These are phyloP conservation scores for Fusarium praegraminearum DNA, from an alignment of 2,329 filamentous ascomycete species.

Conservation along the genomic window DNA sequence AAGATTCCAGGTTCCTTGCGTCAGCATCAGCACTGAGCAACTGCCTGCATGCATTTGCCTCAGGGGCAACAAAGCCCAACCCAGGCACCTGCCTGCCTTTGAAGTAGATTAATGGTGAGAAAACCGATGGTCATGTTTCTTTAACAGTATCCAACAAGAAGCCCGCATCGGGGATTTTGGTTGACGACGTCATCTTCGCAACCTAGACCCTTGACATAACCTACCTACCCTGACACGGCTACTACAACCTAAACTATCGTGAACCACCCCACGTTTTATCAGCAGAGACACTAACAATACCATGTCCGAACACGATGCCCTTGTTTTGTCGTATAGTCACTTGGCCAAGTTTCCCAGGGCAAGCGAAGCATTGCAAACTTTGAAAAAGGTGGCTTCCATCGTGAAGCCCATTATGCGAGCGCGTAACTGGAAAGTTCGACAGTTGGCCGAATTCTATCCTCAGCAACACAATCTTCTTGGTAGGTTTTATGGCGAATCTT, in stretches of 20 bases:
- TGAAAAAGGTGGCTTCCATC: constrained; percentile 85
- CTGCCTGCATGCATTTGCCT: constrained; percentile 21
- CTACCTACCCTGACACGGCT: constrained; percentile 1
- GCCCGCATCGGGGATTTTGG: background rate
- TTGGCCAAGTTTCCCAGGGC: constrained; percentile 61
- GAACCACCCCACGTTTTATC: constrained; percentile 10
- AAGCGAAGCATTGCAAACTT: constrained; percentile 66
- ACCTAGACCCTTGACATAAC: background rate
- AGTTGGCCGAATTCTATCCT: constrained; percentile 88
- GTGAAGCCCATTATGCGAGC: constrained; percentile 97
- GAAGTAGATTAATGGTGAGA: constrained; percentile 37
- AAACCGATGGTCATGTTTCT: background rate
- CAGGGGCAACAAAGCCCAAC: constrained; percentile 26
- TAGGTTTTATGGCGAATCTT: constrained; percentile 60
- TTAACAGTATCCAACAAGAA: background rate
- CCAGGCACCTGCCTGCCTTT: constrained; percentile 45
- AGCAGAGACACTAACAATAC: constrained; percentile 11
- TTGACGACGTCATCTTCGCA: constrained; percentile 16
- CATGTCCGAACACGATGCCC: constrained; percentile 54
- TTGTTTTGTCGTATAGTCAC: constrained; percentile 63
- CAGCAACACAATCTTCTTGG: constrained; percentile 79
- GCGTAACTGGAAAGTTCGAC: constrained; percentile 80
- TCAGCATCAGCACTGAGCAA: constrained; percentile 30
- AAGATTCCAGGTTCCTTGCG: constrained; percentile 45
- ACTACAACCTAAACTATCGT: constrained; percentile 4